Conservation (phyloP, 495 filamentous ascomycete species). For the Usnea hakonensis region DNA sequence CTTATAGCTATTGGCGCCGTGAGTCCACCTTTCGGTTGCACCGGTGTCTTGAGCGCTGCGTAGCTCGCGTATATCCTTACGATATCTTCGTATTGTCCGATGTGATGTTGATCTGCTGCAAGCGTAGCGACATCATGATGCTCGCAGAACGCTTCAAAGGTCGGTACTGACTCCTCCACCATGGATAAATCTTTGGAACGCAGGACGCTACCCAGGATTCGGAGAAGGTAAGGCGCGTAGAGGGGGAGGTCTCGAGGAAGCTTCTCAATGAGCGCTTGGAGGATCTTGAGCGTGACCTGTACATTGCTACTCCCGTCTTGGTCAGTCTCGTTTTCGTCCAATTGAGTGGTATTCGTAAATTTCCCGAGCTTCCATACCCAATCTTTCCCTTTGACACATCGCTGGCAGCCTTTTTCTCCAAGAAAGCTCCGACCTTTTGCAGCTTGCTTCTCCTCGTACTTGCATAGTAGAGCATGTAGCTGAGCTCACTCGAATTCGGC, state of each 20-base stretch:
- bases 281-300: slow-evolving; percentile 83
- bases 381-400: slow-evolving; percentile 77
- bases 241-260: slow-evolving; percentile 81
- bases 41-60: slow-evolving; percentile 42
- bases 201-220: slow-evolving; percentile 68
- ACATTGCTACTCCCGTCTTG: slow-evolving; percentile 56
- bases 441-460: slow-evolving; percentile 88
- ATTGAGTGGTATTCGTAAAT: background rate
- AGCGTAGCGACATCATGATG: slow-evolving; percentile 72
- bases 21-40: slow-evolving; percentile 33
- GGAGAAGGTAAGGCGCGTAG: slow-evolving; percentile 71
- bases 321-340: slow-evolving; percentile 7
- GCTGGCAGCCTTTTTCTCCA: slow-evolving; percentile 80
- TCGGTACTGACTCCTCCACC: slow-evolving; percentile 77
- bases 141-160: slow-evolving; percentile 75
- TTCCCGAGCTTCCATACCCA: slow-evolving; percentile 49
- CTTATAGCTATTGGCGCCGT: slow-evolving; percentile 71
- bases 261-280: slow-evolving; percentile 85
- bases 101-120: slow-evolving; percentile 72
- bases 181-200: slow-evolving; percentile 75
- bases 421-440: slow-evolving; percentile 82
- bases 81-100: slow-evolving; percentile 72
- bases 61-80: slow-evolving; percentile 70
- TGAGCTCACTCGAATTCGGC: slow-evolving; percentile 88
- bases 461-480: slow-evolving; percentile 90